Evolutionary conservation across 495 filamentous ascomycete species (phyloP).

Genomic region (Aspergillus incahuasiensis): DNA sequence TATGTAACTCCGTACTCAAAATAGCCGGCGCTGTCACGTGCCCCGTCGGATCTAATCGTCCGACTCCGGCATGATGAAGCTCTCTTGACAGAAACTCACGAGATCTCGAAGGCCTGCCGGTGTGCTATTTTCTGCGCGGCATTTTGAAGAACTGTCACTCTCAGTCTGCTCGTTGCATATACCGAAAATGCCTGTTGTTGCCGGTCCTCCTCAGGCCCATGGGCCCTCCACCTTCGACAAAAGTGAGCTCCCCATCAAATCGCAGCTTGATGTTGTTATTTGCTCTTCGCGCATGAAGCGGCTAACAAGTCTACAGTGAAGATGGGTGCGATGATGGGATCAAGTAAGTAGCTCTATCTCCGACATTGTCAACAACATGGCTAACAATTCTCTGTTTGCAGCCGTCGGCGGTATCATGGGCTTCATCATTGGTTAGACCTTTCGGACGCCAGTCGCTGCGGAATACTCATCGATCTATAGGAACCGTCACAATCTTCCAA

Average conservation of each 20-base stretch:
- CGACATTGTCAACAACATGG: conserved; percentile 4
- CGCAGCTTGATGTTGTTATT: neutral
- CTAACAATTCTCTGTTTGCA: conserved; percentile 31
- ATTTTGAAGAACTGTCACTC: neutral
- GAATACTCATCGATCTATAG: conserved; percentile 39
- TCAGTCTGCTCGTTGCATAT: neutral
- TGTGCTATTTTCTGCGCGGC: neutral
- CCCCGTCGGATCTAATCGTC: conserved; percentile 12
- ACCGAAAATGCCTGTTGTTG: conserved; percentile 63
- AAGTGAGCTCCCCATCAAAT: conserved; percentile 53
- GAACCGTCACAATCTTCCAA: conserved; percentile 88
- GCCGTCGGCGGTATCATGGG: conserved; percentile 94
- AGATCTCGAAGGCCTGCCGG: neutral
- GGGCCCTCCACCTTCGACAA: conserved; percentile 90
- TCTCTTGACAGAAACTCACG: conserved; percentile 9
- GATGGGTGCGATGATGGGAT: conserved; percentile 97
- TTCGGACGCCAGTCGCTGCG: neutral
- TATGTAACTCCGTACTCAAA: conserved; percentile 7
- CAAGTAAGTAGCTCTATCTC: conserved; percentile 58
- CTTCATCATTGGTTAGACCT: conserved; percentile 84
- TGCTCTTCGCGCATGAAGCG: neutral
- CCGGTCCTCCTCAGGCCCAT: conserved; percentile 49
- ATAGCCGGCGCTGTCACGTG: conserved; percentile 21
- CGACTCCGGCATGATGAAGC: conserved; percentile 7
- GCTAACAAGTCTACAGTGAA: conserved; percentile 58